Evolutionary conservation across 495 filamentous ascomycete genomes (phyloP), one percentile per base, ranked within the genome.

Genomic region (Hypoxylon crocopeplum): DNA sequence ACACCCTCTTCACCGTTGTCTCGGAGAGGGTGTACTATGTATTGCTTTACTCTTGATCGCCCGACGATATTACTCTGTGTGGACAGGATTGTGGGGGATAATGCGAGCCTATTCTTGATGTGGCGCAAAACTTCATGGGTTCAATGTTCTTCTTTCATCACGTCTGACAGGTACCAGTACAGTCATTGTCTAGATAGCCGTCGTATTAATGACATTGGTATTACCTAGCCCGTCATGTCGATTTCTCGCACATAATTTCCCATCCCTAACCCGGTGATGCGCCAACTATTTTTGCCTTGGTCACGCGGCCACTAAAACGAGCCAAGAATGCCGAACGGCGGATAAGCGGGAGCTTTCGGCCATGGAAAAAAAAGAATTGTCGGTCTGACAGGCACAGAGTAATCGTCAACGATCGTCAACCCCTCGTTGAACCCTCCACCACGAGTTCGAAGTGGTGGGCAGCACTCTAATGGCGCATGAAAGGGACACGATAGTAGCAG

Each of bases 221-320:
- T 38, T 49, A 49, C 37, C 34, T 46, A 25, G 25, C 48, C 45
- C 37, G 41, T 47, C 46, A 11, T 21, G 27, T 33, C 24, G 30
- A 20, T 34, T 55, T 24, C 49, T 53, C 48, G 48, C 48, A 25
- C 41, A 48, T 12, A 34, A 48, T 51, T 54, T 58, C 44, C 38
- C 36, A 38, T 45, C 57, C 33, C 25, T 22, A 36, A 32, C 55
- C 44, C 55, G 22, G 44, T 50, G 36, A 55, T 46, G 49, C 60
- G 45, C 60, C 54, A 64, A 59, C 54, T 54, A 21, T 44, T 54
- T 58, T 52, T 30, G 48, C 33, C 20, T 38, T 54, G 49, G 54
- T 64, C 61, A 64, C 55, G 55, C 61, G 61, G 61, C 61, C 61
- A 39, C 55, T 64, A 55, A 59, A 59, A 27, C 24, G 3, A 37